Conservation (phyloP, 2,329 filamentous ascomycete species). For the Xylaria sp. region DNA sequence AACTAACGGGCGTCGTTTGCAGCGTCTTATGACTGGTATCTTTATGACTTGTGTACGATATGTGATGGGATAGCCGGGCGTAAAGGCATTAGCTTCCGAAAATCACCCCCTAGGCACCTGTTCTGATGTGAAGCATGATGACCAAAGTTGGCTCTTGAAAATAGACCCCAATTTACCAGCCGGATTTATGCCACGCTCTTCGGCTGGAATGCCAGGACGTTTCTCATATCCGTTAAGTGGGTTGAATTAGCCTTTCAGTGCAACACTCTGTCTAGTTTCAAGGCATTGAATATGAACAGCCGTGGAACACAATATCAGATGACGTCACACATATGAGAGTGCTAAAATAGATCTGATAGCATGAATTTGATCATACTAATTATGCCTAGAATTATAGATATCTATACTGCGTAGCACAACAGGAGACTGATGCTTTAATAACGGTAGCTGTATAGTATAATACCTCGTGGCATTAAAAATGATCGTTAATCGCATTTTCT, state of each 20-base stretch:
- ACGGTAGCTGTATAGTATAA: background rate
- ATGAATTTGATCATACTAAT: background rate
- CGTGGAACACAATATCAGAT: background rate
- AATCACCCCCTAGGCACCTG: background rate
- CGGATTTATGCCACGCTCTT: background rate
- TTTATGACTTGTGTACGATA: slow-evolving; percentile 27
- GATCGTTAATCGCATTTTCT: background rate
- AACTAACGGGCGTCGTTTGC: slow-evolving; percentile 21
- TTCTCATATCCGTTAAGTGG: background rate
- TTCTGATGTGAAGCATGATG: slow-evolving; percentile 7
- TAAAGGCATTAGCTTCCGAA: background rate
- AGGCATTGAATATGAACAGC: background rate
- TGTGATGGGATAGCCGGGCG: slow-evolving; percentile 14
- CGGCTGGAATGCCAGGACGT: background rate
- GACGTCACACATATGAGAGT: background rate
- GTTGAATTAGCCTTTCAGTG: background rate
- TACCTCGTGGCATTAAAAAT: background rate
- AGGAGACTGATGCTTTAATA: background rate
- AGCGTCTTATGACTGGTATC: background rate
- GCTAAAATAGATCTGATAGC: background rate
- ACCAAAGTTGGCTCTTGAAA: slow-evolving; percentile 1
- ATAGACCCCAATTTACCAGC: background rate
- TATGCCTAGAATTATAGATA: background rate
- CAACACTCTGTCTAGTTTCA: background rate
- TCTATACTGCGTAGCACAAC: background rate